Evolutionary conservation across 2,329 filamentous ascomycete genomes (phyloP), one percentile per base, ranked within the genome.

Genomic region (Xylaria sp.): DNA sequence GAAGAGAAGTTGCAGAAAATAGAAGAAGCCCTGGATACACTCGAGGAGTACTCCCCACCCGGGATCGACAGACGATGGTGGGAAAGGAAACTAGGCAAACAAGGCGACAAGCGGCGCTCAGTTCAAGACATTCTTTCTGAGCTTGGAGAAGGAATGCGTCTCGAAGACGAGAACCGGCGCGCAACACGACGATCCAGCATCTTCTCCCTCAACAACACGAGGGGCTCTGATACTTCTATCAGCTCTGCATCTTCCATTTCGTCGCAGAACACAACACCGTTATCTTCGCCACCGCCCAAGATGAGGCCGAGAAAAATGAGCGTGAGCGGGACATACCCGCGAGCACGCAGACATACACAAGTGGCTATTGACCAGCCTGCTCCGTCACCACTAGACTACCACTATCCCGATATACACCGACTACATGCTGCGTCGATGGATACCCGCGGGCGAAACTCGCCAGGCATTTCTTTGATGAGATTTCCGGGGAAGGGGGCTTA

Each of bases 281-380:
- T 61, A 2, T 60, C 65, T 5, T 54, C 64, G 17, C 61, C 64
- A 0, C 50, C 51, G 21, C 28, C 43, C 1, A 61, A 60, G 58
- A 61, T 52, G 51, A 64, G 66, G 7, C 64, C 64, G 49, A 50
- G 63, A 21, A 68, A 68, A 61, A 68, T 68, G 66, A 68, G 66
- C 50, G 49, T 59, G n/a, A 68, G 54, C 60, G 60, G 60, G 4
- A 17, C 59, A 17, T 66, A 61, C 37, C 57, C 65, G 28, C 56
- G 60, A n/a, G 63, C 63, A 2, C 63, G 65, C 31, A 55, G 65
- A 47, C 63, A 65, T 52, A 61, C 60, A 15, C 65, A 63, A 51
- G 43, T 55, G 33, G 50, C 21, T 31, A 46, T 55, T 8, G 61
- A 60, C 21, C 35, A 50, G 11, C 42, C 54, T 8, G 37, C 54